phyloP scores from a whole-genome alignment of 129 eudicot species.

The Helichrysum umbraculigerum region DNA sequence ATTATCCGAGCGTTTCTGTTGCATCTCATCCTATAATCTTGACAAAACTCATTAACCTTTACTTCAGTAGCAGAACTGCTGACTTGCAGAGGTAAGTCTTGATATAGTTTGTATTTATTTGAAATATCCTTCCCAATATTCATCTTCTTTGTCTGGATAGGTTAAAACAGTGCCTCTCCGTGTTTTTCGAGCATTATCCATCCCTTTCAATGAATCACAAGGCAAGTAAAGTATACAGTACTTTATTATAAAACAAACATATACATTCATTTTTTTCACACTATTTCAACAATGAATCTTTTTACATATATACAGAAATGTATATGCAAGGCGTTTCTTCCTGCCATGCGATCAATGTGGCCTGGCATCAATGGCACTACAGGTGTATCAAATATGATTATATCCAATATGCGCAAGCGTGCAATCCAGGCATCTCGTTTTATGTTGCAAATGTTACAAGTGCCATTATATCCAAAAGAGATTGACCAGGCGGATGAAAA shows the following conservation, averaged over 20 bases:
- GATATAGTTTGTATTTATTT: neutral
- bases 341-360: constrained; percentile 83
- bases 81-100: constrained; percentile 58
- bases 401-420: constrained; percentile 84
- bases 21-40: constrained; percentile 57
- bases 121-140: neutral
- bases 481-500: constrained; percentile 37
- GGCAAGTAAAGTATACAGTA: constrained; percentile 45
- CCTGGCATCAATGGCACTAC: constrained; percentile 83
- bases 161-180: constrained; percentile 91
- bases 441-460: constrained; percentile 92
- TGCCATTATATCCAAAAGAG: constrained; percentile 62
- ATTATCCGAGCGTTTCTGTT: constrained; percentile 51
- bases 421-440: constrained; percentile 94
- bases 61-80: constrained; percentile 54
- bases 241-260: neutral
- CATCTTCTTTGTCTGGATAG: constrained; percentile 33
- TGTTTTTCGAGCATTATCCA: constrained; percentile 95
- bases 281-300: constrained; percentile 6
- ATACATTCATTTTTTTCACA: neutral
- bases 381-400: constrained; percentile 51
- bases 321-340: constrained; percentile 74
- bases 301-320: constrained; percentile 56
- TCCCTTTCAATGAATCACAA: constrained; percentile 80
- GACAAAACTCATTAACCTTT: constrained; percentile 66